Evolutionary conservation across 306 rosid genomes (phyloP), one percentile per base, ranked within the genome.

Genomic region (Castanospermum australe): DNA sequence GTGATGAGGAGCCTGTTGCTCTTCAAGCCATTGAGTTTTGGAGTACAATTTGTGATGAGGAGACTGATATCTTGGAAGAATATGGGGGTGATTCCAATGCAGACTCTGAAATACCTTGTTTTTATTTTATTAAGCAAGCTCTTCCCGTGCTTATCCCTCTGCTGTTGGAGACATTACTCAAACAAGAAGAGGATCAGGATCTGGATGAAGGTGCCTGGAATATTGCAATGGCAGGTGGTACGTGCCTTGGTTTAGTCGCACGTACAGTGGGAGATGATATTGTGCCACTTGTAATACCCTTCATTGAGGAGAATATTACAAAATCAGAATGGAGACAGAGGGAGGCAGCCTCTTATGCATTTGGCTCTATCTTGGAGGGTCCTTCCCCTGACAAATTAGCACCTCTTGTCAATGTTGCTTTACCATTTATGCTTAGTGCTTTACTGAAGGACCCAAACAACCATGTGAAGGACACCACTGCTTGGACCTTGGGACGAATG

Each of bases 141-240:
- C 97, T 93, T 75, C 95, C 97, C 70, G 95, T 86, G 1, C 93
- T 93, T 68, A 75, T 90, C 65, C 98, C 98, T 5, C 52, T 93
- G 91, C 87, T 93, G 68, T 84, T 93, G 86, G 98, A 93, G 84
- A 93, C 98, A 3, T 89, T 93, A 55, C 97, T 93, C 65, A 93
- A 93, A 86, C 98, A 91, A 79, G 98, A 93, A 84, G 98, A 93
- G 85, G 98, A 93, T 84, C 98, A 93, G 77, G 98, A 93, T 88
- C 87, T 88, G 84, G 98, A 93, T 79, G 98, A 93, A 81, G 98
- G 98, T 75, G 97, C 98, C 60, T 93, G 98, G 98, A 93, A 93
- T 82, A 90, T 93, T 79, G 93, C 98, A 65, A 93, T 91, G 98
- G 98, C 98, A 64, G 98, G 98, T 75, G 98, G 98, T 33, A 91